A percentile compares a stretch with the other conserved stretches of the same genome.
Evolutionary conservation across 495 filamentous ascomycete genomes (phyloP).

Genomic region (Hyaloscypha variabilis): DNA sequence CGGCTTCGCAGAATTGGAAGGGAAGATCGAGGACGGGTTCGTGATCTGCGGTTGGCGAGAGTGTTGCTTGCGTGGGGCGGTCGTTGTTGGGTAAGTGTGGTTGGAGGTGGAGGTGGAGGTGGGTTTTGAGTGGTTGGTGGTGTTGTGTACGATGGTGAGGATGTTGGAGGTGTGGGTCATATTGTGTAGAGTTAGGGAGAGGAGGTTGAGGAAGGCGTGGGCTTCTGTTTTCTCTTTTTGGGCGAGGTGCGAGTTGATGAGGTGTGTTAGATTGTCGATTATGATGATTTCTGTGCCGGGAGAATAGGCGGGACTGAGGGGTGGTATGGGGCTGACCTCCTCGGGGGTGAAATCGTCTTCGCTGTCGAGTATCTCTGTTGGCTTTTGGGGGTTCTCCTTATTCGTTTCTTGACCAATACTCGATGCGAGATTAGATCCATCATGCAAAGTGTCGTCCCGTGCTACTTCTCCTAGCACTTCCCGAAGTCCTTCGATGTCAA

Average conservation of each 20-base stretch:
- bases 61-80: not conserved
- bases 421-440: not conserved
- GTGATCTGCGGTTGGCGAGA: not conserved
- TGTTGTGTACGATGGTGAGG: conserved; percentile 32
- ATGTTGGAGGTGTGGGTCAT: conserved; percentile 20
- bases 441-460: not conserved
- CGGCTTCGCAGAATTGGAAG: conserved; percentile 22
- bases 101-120: not conserved
- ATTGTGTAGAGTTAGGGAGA: conserved; percentile 22
- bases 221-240: conserved; percentile 25
- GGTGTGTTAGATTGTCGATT: conserved; percentile 24
- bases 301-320: not conserved
- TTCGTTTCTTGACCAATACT: not conserved
- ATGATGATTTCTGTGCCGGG: conserved; percentile 27
- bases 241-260: conserved; percentile 27
- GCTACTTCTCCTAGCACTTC: conserved; percentile 47
- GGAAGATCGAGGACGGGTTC: conserved; percentile 17
- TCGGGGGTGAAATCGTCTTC: conserved; percentile 6
- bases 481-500: conserved; percentile 59
- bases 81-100: not conserved
- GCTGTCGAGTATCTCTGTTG: conserved; percentile 8
- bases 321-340: not conserved
- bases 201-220: conserved; percentile 23
- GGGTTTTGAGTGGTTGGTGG: conserved; percentile 9
- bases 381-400: not conserved